phyloP scores from a whole-genome alignment of 345 rosid species.

The Psidium friedrichsthalianum region DNA sequence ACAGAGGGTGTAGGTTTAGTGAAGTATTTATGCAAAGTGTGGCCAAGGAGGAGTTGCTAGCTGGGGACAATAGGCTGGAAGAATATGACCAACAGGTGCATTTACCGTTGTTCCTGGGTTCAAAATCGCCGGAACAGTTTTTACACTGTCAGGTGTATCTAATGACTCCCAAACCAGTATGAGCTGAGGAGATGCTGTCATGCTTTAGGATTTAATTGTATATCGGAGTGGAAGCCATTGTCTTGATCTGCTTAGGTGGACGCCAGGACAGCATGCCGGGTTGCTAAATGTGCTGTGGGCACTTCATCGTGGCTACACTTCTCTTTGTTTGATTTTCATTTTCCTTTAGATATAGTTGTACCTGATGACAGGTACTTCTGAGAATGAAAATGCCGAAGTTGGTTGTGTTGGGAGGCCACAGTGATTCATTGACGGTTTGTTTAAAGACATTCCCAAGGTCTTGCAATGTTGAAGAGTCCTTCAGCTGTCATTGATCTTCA shows the following conservation, averaged over 20 bases:
- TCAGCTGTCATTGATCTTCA: not conserved
- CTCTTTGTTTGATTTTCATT: not conserved
- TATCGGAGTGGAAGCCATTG: not conserved
- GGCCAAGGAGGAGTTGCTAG: not conserved
- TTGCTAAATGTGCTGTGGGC: not conserved
- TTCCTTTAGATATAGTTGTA: not conserved
- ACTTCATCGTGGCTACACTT: not conserved
- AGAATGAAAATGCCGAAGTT: not conserved
- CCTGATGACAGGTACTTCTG: not conserved
- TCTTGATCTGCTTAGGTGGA: not conserved
- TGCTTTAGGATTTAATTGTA: not conserved
- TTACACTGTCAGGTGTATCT: conserved; percentile 8
- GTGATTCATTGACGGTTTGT: not conserved
- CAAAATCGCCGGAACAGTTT: not conserved
- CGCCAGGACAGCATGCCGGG: not conserved
- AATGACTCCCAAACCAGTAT: not conserved
- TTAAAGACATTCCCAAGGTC: not conserved
- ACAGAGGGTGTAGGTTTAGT: conserved; percentile 16
- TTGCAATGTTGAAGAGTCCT: not conserved
- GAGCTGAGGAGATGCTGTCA: not conserved
- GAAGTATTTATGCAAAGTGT: conserved; percentile 30
- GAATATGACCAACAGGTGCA: not conserved
- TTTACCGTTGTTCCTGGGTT: conserved; percentile 9
- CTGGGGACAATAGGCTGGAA: not conserved
- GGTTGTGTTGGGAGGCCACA: not conserved